phyloP scores from a whole-genome alignment of 2,329 filamentous ascomycete genomes.

The Helminthosporium solani region DNA sequence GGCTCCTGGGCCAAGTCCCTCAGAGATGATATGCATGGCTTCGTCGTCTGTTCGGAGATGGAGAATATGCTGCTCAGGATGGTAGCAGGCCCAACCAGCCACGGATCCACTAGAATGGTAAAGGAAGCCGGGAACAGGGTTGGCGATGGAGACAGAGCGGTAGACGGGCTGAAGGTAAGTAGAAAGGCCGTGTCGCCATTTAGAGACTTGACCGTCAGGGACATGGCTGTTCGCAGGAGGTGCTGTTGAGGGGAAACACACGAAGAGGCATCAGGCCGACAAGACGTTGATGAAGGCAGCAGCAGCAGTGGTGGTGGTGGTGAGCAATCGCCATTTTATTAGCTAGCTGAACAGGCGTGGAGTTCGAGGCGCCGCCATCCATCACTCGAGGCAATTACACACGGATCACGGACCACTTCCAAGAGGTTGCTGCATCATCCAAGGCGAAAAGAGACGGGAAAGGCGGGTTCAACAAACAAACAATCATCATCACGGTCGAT shows the following conservation, averaged over 20 bases:
- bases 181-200: slow-evolving; percentile 67
- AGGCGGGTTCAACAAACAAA: slow-evolving; percentile 3
- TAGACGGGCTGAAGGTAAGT: slow-evolving; percentile 60
- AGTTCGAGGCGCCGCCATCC: slow-evolving; percentile 10
- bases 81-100: slow-evolving; percentile 62
- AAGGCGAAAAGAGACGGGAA: slow-evolving; percentile 4
- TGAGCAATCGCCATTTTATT: neutral
- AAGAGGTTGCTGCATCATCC: neutral
- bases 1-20: slow-evolving; percentile 54
- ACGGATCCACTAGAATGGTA: slow-evolving; percentile 71
- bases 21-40: slow-evolving; percentile 60
- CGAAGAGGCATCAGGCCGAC: too few species aligned
- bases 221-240: slow-evolving; percentile 49
- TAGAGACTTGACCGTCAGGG: slow-evolving; percentile 63
- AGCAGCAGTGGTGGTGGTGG: too few species aligned
- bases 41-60: slow-evolving; percentile 56
- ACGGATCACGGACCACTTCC: slow-evolving; percentile 7
- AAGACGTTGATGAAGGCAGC: neutral
- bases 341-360: neutral
- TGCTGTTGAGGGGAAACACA: neutral
- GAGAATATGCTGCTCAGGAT: slow-evolving; percentile 64
- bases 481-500: slow-evolving; percentile 3
- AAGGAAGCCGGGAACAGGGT: too few species aligned
- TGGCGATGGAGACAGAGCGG: slow-evolving; percentile 45
- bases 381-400: slow-evolving; percentile 11